Evolutionary conservation across 305 asterid genomes (phyloP).

Genomic region (Fraxinus latifolia): DNA sequence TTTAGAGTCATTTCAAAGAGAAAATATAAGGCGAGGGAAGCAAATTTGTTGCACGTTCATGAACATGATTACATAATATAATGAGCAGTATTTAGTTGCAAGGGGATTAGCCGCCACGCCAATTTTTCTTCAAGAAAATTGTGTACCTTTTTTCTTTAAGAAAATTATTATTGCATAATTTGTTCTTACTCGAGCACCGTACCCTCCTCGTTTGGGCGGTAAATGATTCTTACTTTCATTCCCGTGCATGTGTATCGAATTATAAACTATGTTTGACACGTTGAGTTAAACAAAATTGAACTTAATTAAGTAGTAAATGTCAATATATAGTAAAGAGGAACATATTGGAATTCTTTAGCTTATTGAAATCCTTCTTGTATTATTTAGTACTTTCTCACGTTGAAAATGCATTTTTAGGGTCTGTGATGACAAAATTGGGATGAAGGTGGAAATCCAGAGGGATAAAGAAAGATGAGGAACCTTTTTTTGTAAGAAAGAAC

Average conservation of each 20-base stretch:
- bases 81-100: not conserved
- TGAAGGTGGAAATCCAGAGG: not conserved
- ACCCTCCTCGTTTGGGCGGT: not conserved
- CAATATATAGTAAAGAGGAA: not conserved
- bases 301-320: not conserved
- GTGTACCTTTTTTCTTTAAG: not conserved
- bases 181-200: slow-evolving; percentile 29
- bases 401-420: not conserved
- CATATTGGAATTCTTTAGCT: too few relatives aligned
- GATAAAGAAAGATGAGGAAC: not conserved
- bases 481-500: not conserved
- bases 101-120: not conserved
- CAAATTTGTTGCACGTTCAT: too few relatives aligned
- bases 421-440: not conserved
- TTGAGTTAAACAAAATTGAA: not conserved
- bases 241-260: not conserved
- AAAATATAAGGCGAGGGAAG: too few relatives aligned
- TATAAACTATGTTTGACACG: not conserved
- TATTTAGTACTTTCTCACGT: not conserved
- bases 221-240: not conserved
- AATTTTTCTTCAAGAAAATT: not conserved
- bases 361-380: not conserved
- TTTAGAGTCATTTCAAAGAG: too few relatives aligned
- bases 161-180: not conserved
- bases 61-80: too few relatives aligned